phyloP scores from a whole-genome alignment of 2,329 filamentous ascomycete genomes.

The Fusarium goolgardi region DNA sequence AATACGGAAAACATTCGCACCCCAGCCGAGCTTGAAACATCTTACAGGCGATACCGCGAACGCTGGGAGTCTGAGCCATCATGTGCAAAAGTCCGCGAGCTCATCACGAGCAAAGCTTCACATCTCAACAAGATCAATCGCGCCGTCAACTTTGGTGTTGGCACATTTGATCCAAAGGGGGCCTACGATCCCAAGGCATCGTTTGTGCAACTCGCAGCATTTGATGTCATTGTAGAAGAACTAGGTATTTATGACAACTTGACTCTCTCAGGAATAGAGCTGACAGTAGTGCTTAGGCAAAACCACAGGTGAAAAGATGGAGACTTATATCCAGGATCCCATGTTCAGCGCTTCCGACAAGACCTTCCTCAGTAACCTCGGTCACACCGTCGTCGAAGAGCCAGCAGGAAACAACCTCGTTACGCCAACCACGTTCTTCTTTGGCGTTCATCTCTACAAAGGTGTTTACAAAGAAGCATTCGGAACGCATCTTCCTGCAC shows the following conservation, averaged over 20 bases:
- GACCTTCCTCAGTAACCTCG: constrained; percentile 65
- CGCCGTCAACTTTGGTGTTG: constrained; percentile 67
- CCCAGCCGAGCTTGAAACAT: constrained; percentile 48
- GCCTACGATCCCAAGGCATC: constrained; percentile 60
- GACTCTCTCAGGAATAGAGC: neutral
- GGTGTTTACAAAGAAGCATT: constrained; percentile 66
- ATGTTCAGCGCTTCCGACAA: constrained; percentile 61
- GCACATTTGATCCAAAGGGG: constrained; percentile 64
- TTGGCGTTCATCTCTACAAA: constrained; percentile 70
- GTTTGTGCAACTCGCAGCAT: constrained; percentile 65
- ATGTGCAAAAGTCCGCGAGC: constrained; percentile 49
- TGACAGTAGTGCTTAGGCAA: constrained; percentile 35
- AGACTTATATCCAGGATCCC: constrained; percentile 66
- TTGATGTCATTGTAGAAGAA: constrained; percentile 59
- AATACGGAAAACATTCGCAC: constrained; percentile 35
- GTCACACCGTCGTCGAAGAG: constrained; percentile 63
- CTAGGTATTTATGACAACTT: constrained; percentile 55
- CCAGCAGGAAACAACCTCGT: constrained; percentile 66
- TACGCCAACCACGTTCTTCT: constrained; percentile 63
- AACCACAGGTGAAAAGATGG: constrained; percentile 48
- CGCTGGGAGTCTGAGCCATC: constrained; percentile 47
- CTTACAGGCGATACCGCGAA: constrained; percentile 43
- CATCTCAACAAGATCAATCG: constrained; percentile 25
- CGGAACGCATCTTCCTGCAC: constrained; percentile 56
- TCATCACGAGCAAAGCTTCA: constrained; percentile 48